phyloP scores from a whole-genome alignment of 495 filamentous ascomycete genomes.

The Xylaria flabelliformis region DNA sequence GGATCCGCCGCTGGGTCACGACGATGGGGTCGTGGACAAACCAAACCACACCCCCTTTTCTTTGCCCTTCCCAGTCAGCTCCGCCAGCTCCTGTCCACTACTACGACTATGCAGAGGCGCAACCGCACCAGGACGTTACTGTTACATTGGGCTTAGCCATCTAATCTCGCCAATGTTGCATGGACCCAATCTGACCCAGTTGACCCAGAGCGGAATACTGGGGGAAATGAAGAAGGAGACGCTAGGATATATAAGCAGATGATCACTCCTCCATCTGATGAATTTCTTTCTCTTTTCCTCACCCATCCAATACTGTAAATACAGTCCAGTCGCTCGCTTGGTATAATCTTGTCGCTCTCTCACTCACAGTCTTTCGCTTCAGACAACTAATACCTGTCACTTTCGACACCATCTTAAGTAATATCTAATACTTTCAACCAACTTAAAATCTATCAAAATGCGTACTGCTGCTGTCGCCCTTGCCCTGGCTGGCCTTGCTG shows the following conservation, averaged over 20 bases:
- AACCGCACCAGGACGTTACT: slow-evolving; percentile 15
- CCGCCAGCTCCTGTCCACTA: background rate
- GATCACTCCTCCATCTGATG: slow-evolving; percentile 16
- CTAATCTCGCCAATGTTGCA: slow-evolving; percentile 26
- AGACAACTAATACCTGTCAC: slow-evolving; percentile 24
- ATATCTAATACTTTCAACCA: slow-evolving; percentile 30
- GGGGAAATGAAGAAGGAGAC: slow-evolving; percentile 26
- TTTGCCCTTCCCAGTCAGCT: background rate
- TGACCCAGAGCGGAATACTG: slow-evolving; percentile 3
- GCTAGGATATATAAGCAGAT: slow-evolving; percentile 31
- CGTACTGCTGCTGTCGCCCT: slow-evolving; percentile 28
- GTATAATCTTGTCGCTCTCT: slow-evolving; percentile 26
- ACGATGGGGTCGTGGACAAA: background rate
- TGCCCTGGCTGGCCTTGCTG: slow-evolving; percentile 29
- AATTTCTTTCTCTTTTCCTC: slow-evolving; percentile 11
- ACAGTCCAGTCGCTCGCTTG: slow-evolving; percentile 32
- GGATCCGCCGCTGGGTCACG: slow-evolving; percentile 4
- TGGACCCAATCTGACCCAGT: slow-evolving; percentile 10
- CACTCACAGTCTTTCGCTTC: slow-evolving; percentile 28
- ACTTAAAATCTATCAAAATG: slow-evolving; percentile 25
- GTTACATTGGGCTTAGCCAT: slow-evolving; percentile 26
- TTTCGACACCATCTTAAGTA: slow-evolving; percentile 29
- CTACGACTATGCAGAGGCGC: background rate
- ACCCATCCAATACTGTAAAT: slow-evolving; percentile 26
- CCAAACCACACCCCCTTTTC: background rate